Conservation (phyloP, 2,329 filamentous ascomycete genomes). For the Penicillium sp. region DNA sequence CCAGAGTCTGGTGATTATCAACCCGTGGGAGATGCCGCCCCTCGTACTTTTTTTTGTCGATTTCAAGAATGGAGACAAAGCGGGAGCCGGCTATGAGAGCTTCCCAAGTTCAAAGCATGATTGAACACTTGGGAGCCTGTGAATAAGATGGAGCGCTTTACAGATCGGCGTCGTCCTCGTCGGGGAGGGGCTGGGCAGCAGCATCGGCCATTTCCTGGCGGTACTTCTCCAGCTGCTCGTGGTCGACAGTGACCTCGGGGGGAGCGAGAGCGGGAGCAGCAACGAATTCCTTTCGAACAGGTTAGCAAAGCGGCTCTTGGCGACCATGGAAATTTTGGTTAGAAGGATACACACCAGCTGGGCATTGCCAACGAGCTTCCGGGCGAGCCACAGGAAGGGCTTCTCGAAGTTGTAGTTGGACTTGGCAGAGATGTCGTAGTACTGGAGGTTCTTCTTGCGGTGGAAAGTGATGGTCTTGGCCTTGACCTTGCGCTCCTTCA, state of each 20-base stretch:
- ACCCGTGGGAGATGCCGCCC: constrained; percentile 8
- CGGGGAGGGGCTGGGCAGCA: constrained; percentile 77
- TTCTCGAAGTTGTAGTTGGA: constrained; percentile 99
- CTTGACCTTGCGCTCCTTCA: constrained; percentile 99
- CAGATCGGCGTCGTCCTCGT: constrained; percentile 74
- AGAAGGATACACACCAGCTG: constrained; percentile 56
- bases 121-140: constrained; percentile 11
- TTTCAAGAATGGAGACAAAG: constrained; percentile 5
- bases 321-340: constrained; percentile 16
- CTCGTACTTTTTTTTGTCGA: neutral
- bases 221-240: constrained; percentile 73
- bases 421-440: constrained; percentile 99
- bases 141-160: constrained; percentile 26
- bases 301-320: constrained; percentile 14
- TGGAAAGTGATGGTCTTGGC: constrained; percentile 99
- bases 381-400: constrained; percentile 98
- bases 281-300: constrained; percentile 72
- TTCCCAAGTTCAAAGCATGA: constrained; percentile 5
- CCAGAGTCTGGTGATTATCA: constrained; percentile 23
- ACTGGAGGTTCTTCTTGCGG: constrained; percentile 99
- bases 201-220: constrained; percentile 82
- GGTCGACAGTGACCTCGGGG: constrained; percentile 84
- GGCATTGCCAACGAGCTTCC: constrained; percentile 96
- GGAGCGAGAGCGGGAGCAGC: constrained; percentile 91
- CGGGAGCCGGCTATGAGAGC: constrained; percentile 3